phyloP scores from a whole-genome alignment of 352 stramenopile species.

The Globisporangium emineosum region DNA sequence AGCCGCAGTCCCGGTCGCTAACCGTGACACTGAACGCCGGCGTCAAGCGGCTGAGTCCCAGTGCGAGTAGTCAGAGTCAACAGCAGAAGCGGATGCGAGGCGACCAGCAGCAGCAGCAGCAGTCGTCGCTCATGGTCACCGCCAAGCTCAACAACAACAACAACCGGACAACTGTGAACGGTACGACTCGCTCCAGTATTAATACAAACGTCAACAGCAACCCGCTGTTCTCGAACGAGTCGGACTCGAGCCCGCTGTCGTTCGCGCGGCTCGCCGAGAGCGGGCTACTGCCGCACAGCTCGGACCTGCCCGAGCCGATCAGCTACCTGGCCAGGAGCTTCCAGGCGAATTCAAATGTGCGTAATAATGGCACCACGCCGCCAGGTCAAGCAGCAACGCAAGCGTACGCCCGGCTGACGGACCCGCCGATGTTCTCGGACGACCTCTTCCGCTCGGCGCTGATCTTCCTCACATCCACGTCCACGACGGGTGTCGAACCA shows the following conservation, averaged over 20 bases:
- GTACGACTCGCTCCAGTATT: neutral
- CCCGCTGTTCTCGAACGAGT: constrained; percentile 58
- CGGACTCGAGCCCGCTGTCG: constrained; percentile 30
- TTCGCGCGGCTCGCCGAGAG: constrained; percentile 39
- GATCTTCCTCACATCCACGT: constrained; percentile 61
- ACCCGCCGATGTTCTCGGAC: constrained; percentile 45
- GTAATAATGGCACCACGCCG: neutral
- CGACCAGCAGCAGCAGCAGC: constrained; percentile 3
- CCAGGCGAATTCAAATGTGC: neutral
- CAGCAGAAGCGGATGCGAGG: constrained; percentile 13
- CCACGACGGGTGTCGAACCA: constrained; percentile 37
- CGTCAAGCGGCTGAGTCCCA: constrained; percentile 23
- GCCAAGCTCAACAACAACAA: constrained; percentile 10
- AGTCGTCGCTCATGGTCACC: constrained; percentile 1
- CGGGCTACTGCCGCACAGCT: constrained; percentile 45
- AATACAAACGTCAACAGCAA: constrained; percentile 22
- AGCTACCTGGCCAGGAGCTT: constrained; percentile 43
- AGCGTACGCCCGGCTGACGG: neutral
- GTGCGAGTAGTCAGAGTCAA: neutral
- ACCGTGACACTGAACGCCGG: constrained; percentile 45
- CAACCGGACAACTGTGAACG: neutral
- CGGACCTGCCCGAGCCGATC: constrained; percentile 60
- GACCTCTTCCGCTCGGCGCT: constrained; percentile 58
- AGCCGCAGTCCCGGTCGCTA: constrained; percentile 18
- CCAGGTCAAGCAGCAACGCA: neutral